These are phyloP conservation scores for Silene uniflora DNA, from an alignment of 148 eudicot species.

Conservation along the genomic window DNA sequence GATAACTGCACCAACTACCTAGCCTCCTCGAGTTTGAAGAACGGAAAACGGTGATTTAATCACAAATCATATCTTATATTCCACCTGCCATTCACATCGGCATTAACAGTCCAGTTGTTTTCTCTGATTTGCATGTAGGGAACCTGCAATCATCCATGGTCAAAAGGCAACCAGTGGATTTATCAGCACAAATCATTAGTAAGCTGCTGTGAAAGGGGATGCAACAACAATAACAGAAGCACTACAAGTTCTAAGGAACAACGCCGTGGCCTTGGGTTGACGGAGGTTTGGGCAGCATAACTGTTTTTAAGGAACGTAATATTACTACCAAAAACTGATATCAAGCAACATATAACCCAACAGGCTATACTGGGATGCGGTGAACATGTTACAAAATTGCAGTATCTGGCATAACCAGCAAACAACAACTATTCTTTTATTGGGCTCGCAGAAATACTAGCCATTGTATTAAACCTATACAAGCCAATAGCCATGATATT, in stretches of 20 bases:
- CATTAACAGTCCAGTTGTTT: slow-evolving; percentile 37
- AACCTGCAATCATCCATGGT: slow-evolving; percentile 21
- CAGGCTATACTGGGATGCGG: background rate
- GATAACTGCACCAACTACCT: background rate
- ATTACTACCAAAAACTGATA: background rate
- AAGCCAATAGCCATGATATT: too few species aligned
- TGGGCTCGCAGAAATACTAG: too few species aligned
- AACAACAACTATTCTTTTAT: too few species aligned
- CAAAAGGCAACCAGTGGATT: background rate
- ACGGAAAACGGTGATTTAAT: background rate
- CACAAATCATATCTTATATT: slow-evolving; percentile 33
- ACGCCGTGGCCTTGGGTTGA: background rate
- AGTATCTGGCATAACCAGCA: background rate
- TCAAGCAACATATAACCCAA: background rate
- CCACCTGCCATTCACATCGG: slow-evolving; percentile 33
- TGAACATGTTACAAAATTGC: background rate
- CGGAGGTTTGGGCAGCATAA: too few species aligned
- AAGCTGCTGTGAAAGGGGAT: background rate
- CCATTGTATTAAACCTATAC: too few species aligned
- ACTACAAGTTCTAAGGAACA: background rate
- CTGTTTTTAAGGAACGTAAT: too few species aligned
- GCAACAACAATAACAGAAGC: background rate
- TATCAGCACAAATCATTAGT: background rate
- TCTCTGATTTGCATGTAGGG: slow-evolving; percentile 39
- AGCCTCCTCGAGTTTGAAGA: slow-evolving; percentile 7